Evolutionary conservation across 208 protist genomes (phyloP), one percentile per base, ranked within the genome.

Genomic region (Trypanosoma grayi): DNA sequence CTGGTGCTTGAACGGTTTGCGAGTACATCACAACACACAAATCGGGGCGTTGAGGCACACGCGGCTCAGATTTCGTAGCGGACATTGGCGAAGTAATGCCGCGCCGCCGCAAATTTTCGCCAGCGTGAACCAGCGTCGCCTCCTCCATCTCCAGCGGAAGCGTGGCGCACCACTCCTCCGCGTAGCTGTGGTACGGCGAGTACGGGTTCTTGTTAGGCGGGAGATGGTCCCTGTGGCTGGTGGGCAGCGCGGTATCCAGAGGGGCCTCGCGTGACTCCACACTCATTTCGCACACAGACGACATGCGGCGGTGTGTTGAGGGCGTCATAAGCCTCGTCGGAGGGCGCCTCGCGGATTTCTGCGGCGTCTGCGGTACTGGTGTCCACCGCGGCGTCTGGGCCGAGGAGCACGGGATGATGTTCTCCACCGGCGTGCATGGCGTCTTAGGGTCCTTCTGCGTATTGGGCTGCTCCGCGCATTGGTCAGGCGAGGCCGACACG

Each of bases 151-250:
- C 16, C 4, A 40, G 3, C 16, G 16, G 3, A 1, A 50, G 1
- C 20, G 36, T 51, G 2, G 41, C 0, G 13, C 31, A 13, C 30
- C 9, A 22, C n/a, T 44, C 43, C 34, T 14, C 43, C 2, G n/a
- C 25, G 37, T 50, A 58, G 9, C 20, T 47, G 46, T 70, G 70
- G 53, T 73, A 85, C n/a, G 54, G 57, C 33, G 70, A 84, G 45
- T 70, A 90, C 11, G 83, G 83, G 45, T 90, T 90, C 14, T 79
- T 77, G 53, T 75, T 90, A 1, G 83, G 83, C 10, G 70, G 41
- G 31, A 89, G 73, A 62, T 81, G 67, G 70, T 89, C 82, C 18
- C 37, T 39, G 40, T 75, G 28, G 2, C 27, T 46, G 1, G 22
- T 10, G 27, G 33, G 14, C 28, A 41, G 8, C 27, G 55, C 8